Conservation (phyloP, 306 rosid genomes). For the Cercis canadensis region DNA sequence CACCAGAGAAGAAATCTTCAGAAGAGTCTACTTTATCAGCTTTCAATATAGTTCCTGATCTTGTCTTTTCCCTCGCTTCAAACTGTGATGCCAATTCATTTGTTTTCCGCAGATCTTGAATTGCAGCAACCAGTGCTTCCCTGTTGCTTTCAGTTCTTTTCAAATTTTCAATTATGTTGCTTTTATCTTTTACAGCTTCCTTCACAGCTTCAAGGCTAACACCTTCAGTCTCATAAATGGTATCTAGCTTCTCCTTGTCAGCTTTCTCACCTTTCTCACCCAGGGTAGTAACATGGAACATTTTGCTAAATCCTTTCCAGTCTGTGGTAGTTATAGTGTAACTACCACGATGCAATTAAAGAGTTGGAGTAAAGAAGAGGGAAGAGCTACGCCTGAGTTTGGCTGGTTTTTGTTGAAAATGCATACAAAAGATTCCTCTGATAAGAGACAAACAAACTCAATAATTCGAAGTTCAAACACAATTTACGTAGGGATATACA, state of each 20-base stretch:
- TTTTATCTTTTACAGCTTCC: conserved; percentile 72
- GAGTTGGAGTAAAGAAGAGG: no score
- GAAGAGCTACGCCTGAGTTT: no score
- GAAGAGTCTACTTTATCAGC: conserved; percentile 48
- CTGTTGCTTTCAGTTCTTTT: conserved; percentile 80
- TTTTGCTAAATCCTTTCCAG: conserved; percentile 65
- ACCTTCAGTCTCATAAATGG: conserved; percentile 52
- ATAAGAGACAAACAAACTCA: no score
- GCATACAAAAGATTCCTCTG: no score
- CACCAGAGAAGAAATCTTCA: conserved; percentile 63
- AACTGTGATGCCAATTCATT: conserved; percentile 71
- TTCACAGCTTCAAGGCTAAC: conserved; percentile 62
- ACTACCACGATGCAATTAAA: no score
- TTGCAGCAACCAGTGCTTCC: conserved; percentile 78
- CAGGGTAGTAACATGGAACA: conserved; percentile 54
- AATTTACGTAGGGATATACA: no score
- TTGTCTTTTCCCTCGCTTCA: conserved; percentile 71
- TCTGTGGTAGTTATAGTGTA: conserved; percentile 64
- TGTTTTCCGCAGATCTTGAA: conserved; percentile 70
- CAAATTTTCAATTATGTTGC: conserved; percentile 65
- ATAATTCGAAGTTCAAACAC: no score
- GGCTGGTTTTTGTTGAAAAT: no score
- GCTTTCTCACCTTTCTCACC: conserved; percentile 45
- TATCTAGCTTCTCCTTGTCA: conserved; percentile 47
- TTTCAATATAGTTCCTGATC: conserved; percentile 39